Evolutionary conservation across 2,329 filamentous ascomycete genomes (phyloP).

Genomic region (Claviceps africana): DNA sequence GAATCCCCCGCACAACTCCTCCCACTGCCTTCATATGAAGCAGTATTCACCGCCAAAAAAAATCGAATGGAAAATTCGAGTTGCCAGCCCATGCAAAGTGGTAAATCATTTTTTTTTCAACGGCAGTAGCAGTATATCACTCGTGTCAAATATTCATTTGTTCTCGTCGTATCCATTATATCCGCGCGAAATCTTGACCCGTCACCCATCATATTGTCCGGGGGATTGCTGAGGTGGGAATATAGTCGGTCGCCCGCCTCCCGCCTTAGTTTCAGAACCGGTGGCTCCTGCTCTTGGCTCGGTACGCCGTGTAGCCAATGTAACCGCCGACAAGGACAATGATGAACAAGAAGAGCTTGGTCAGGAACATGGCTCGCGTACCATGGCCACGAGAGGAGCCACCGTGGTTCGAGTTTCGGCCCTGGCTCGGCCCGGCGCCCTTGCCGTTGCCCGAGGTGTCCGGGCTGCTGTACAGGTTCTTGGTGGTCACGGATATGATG

Average conservation of each 20-base stretch:
- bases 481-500: conserved; percentile 72
- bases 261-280: conserved; percentile 30
- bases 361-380: conserved; percentile 50
- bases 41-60: not conserved
- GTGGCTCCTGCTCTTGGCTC: conserved; percentile 48
- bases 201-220: not conserved
- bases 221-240: no score
- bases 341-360: conserved; percentile 71
- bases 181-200: not conserved
- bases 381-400: conserved; percentile 28
- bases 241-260: not conserved
- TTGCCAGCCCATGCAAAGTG: conserved; percentile 5
- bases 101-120: not conserved
- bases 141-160: not conserved
- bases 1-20: not conserved
- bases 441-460: conserved; percentile 19
- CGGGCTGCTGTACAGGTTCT: conserved; percentile 67
- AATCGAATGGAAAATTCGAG: not conserved
- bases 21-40: not conserved
- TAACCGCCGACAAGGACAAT: conserved; percentile 60
- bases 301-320: conserved; percentile 73
- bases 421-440: conserved; percentile 24
- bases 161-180: not conserved
- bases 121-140: not conserved
- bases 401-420: conserved; percentile 16